Base-by-base conservation (phyloP, 1,139 yeast genomes). In the Hanseniaspora sp. region DNA sequence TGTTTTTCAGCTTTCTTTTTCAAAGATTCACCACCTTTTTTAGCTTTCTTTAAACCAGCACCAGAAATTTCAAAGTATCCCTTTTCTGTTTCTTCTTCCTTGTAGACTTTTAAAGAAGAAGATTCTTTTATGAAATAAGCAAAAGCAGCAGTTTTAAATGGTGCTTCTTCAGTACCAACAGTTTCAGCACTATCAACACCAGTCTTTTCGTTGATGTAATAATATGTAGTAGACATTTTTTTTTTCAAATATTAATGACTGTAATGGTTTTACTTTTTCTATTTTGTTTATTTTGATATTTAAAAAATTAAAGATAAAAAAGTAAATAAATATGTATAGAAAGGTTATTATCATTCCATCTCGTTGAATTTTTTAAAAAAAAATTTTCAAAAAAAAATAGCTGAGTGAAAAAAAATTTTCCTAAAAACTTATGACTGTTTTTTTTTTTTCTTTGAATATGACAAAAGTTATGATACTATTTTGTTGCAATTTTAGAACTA, bases 11-110 rank as follows among this genome's bases (percentile, higher is more conserved):
- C 83, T 71, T 90, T 94, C 74, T 90, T 92, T 71, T 79, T 86
- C 61, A 92, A 73, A 7, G 95, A 92, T 44, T 90, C 97, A 58
- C 86, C 92, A 57, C 96, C 96, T 70, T 94, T 94, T 71, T 86
- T 86, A 63, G 98, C 97, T 72, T 90, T 92, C 73, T 94, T 94
- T 66, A 90, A 74, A 6, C 96, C 97, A 53, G 95, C 82, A 5
- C 96, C 88, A n/a, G 92, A 76, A 64, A 94, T 88, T 63, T 84
- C 92, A 60, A 74, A 77, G 68, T 79, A 94, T 13, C 51, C 48
- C 33, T 48, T 48, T 58, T 75, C 77, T 57, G 73, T 76, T 58
- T 79, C 88, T 55, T 78, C 83, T 38, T 72, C 73, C 59, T 78
- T 80, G 68, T 86, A 86, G 71, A 74, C 80, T 43, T 85, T 79